A percentile compares a stretch with the other conserved stretches of the same genome.
Evolutionary conservation across 2,329 filamentous ascomycete genomes (phyloP).

Genomic region (Pseudocercospora pini-densiflorae): DNA sequence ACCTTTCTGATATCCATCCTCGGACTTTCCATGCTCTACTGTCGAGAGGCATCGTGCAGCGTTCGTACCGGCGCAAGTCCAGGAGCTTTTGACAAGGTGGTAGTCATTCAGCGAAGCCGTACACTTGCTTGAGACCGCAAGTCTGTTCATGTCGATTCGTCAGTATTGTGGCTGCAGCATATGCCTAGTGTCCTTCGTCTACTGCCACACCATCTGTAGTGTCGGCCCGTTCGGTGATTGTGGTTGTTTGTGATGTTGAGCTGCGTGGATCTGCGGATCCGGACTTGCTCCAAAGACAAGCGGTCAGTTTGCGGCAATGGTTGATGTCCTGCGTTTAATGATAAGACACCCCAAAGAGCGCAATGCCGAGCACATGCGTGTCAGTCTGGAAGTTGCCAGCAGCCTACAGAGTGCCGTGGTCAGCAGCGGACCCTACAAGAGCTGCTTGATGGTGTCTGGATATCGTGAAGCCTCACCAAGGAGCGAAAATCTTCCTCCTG

Average conservation of each 20-base stretch:
- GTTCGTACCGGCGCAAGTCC: no score
- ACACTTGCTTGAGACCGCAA: no score
- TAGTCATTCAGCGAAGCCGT: no score
- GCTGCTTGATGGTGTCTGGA: no score
- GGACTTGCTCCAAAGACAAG: background rate
- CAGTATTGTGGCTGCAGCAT: background rate
- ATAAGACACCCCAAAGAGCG: background rate
- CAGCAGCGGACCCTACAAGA: background rate
- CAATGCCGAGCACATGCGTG: background rate
- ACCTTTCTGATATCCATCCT: no score
- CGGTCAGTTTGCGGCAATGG: background rate
- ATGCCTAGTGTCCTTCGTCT: background rate
- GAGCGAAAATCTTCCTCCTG: no score
- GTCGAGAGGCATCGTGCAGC: no score
- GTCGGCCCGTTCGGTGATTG: background rate
- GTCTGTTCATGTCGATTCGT: no score
- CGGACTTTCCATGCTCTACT: no score
- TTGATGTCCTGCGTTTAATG: background rate
- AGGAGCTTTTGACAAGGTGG: no score
- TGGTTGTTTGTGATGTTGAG: background rate
- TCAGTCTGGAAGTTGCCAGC: background rate
- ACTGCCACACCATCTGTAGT: background rate
- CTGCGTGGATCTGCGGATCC: no score
- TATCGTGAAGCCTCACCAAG: no score
- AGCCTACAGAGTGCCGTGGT: background rate